Base-by-base conservation (phyloP, 1,139 yeast species). In the Saccharomycopsis crataegensis region DNA sequence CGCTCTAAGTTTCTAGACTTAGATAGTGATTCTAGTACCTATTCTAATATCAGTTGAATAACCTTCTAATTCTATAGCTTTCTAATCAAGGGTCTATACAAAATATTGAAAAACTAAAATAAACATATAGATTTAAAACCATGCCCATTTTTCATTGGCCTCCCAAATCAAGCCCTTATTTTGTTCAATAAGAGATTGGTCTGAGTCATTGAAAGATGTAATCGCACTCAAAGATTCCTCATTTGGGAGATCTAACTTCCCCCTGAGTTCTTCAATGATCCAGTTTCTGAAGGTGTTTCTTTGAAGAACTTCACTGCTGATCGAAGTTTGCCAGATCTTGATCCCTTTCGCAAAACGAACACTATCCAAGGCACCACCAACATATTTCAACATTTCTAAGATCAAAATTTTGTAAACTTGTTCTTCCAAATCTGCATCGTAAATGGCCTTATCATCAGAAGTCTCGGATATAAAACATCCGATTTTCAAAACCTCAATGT, bases 101-200 rank as follows among this genome's bases (percentile, higher is more conserved):
- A 22, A 22, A 22, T 22, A 22, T 4, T 22, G 4, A 22, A 22
- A 2, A 22, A 22, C 28, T 22, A 22, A 22, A 22, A 22, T 22
- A 22, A 22, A 22, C 28, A 22, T 22, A 22, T 22, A 22, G 4
- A 22, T 38, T 60, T 62, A 75, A 58, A 74, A 75, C 79, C 79
- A 75, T 4, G 76, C 72, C 51, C 76, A 61, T 60, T 76, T 75
- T 51, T 66, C 71, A 59, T 76, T 76, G 45, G 70, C 70, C 58
- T 71, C 78, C 79, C 79, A 75, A 28, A 74, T 61, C 32, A 46
- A 38, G 31, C 28, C 46, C 7, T 34, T 16, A 11, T 49, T 33
- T 11, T 9, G 7, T 12, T 41, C 34, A 11, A 44, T 28, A 6
- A 32, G 40, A 32, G 41, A 16, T 11, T 46, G 34, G 1, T 48